Evolutionary conservation across 2,329 filamentous ascomycete species (phyloP).

Genomic region (Trichoderma hamatum): DNA sequence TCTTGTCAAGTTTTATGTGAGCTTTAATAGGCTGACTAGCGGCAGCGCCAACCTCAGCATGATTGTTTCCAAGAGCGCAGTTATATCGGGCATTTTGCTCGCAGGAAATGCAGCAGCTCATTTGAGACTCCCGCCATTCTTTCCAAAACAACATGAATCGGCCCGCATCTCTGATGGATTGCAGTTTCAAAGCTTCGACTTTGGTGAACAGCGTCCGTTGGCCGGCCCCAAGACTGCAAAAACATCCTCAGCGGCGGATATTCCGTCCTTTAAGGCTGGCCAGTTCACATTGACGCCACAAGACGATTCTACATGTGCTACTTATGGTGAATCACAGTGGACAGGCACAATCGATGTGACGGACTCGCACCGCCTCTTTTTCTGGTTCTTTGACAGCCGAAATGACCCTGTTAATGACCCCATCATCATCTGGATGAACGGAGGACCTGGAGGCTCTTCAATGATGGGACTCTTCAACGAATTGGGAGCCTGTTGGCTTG

Average conservation of each 20-base stretch:
- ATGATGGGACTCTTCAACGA: constrained; percentile 29
- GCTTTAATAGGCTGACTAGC: neutral
- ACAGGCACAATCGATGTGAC: constrained; percentile 33
- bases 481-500: constrained; percentile 30
- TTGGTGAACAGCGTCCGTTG: neutral
- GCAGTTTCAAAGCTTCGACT: neutral
- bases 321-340: constrained; percentile 30
- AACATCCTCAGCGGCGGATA: neutral
- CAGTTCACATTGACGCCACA: constrained; percentile 26
- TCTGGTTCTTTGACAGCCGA: constrained; percentile 37
- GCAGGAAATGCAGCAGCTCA: constrained; percentile 1
- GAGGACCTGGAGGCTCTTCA: constrained; percentile 30
- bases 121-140: neutral
- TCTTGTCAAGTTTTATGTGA: neutral
- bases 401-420: constrained; percentile 33
- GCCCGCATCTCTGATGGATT: neutral
- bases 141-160: neutral
- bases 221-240: neutral
- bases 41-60: neutral
- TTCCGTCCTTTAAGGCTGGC: constrained; percentile 26
- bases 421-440: constrained; percentile 54
- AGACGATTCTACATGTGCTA: constrained; percentile 26
- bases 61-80: neutral
- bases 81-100: constrained; percentile 8
- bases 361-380: constrained; percentile 31